These are phyloP conservation scores for Exserohilum rostratum DNA, from an alignment of 2,329 filamentous ascomycete genomes.

Conservation along the genomic window DNA sequence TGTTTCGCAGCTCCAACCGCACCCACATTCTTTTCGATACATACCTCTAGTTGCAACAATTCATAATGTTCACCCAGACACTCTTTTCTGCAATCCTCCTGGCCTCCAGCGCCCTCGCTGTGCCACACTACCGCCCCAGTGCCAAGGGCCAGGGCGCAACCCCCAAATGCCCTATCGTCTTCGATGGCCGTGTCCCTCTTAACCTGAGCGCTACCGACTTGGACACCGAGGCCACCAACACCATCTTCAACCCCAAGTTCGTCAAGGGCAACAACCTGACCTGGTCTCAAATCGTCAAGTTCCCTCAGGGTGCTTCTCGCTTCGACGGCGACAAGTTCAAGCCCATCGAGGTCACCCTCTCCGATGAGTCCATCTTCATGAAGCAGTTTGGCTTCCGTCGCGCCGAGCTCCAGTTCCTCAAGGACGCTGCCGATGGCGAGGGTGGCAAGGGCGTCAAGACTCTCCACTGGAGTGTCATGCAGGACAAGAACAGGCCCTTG, in stretches of 20 bases:
- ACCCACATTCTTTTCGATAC: conserved; percentile 10
- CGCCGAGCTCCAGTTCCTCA: conserved; percentile 61
- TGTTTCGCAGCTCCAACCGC: conserved; percentile 2
- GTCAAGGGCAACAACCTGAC: conserved; percentile 61
- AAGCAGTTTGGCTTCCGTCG: conserved; percentile 67
- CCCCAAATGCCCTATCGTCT: conserved; percentile 46
- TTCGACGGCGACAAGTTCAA: conserved; percentile 55
- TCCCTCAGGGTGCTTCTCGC: conserved; percentile 54
- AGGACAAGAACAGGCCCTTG: conserved; percentile 58
- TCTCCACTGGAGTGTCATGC: conserved; percentile 65
- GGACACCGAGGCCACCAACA: conserved; percentile 42
- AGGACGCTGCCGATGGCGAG: conserved; percentile 59
- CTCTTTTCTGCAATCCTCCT: conserved; percentile 27
- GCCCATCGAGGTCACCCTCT: conserved; percentile 62
- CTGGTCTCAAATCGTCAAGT: conserved; percentile 59
- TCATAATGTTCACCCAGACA: conserved; percentile 33
- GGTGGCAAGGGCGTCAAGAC: conserved; percentile 64
- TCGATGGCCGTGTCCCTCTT: conserved; percentile 45
- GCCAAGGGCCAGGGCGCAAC: conserved; percentile 11
- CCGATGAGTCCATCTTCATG: conserved; percentile 65
- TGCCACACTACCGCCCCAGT: conserved; percentile 18
- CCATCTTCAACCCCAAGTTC: conserved; percentile 59
- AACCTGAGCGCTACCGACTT: conserved; percentile 33
- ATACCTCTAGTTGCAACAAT: neutral
- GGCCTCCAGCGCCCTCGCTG: conserved; percentile 35